Base-by-base conservation (phyloP, 805 yeast species). In the Saturnispora quitensis region DNA sequence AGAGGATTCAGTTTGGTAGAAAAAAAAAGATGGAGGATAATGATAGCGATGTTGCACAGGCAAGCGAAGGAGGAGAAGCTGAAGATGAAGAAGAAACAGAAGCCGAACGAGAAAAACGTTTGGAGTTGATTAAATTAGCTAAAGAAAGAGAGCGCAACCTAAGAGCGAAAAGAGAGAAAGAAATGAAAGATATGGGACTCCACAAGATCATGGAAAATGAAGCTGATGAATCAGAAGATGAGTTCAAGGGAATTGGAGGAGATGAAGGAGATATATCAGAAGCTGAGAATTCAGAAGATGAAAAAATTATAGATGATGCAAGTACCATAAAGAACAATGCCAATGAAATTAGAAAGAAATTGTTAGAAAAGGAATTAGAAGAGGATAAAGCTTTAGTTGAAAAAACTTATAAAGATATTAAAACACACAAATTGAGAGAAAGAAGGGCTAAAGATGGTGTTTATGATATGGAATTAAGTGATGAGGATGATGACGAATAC, bases 161-260 rank as follows among this genome's bases (percentile, higher is more conserved):
- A 18, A 57, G 64, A 35, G 55, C 57, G 44, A 58, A 62, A 46
- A 67, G 77, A 48, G 75, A 68, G 52, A 59, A 69, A 55, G 86
- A 80, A 55, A 66, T 83, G 71, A 84, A 77, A 55, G 69, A 75
- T 28, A 73, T 68, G 52, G 90, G 90, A 2, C 57, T 81, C 18
- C 73, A 73, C 50, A 72, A 77, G 25, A 75, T 87, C 50, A 72
- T 86, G 63, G 91, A 87, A 60, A 82, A 84, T 47, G 93, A 86
- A 70, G 95, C 95, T 43, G 89, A 79, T 58, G 95, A 87, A 69
- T 85, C 93, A 36, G 95, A 87, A 54, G 95, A 87, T 71, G 95
- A 87, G 69, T 87, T 89, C 86, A 77, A 77, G 47, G 95, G 93
- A 3, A 60, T 84, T 47, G 93, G 91, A 56, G 95, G 95, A 54